Conservation (phyloP, 495 filamentous ascomycete species). For the Viridothelium virens region DNA sequence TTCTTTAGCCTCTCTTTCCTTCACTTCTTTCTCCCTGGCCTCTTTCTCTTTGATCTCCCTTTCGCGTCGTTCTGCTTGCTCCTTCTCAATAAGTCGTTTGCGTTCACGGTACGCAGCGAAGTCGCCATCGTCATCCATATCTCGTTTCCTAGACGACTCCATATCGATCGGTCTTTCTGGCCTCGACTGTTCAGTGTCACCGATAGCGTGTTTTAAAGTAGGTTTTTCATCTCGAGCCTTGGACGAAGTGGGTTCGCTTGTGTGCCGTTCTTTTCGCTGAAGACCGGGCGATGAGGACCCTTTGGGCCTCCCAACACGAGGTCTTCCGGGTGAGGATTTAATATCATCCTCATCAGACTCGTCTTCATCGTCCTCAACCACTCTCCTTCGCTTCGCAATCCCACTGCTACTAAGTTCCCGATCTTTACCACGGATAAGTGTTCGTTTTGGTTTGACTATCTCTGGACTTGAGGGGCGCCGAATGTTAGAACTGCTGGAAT, state of each 20-base stretch:
- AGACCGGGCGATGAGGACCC: slow-evolving; percentile 7
- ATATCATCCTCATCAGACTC: slow-evolving; percentile 4
- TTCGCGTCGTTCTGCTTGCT: slow-evolving; percentile 16
- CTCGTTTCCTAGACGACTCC: slow-evolving; percentile 1
- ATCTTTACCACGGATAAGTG: neutral
- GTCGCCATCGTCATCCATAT: slow-evolving; percentile 2
- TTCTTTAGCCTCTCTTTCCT: slow-evolving; percentile 25
- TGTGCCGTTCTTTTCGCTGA: slow-evolving; percentile 7
- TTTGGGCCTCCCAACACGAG: neutral
- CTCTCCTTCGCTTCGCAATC: slow-evolving; percentile 1
- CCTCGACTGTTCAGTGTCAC: slow-evolving; percentile 22
- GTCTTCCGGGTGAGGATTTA: slow-evolving; percentile 1
- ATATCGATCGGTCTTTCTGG: slow-evolving; percentile 3
- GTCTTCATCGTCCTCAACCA: slow-evolving; percentile 8
- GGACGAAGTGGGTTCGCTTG: slow-evolving; percentile 1
- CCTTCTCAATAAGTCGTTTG: slow-evolving; percentile 16
- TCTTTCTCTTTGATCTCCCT: slow-evolving; percentile 4
- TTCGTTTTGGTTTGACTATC: neutral
- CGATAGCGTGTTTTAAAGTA: slow-evolving; percentile 16
- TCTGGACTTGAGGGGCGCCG: neutral
- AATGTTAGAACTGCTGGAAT: neutral
- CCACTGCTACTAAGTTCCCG: slow-evolving; percentile 1
- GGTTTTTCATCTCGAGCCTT: neutral
- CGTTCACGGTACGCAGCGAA: slow-evolving; percentile 13
- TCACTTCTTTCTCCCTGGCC: slow-evolving; percentile 14